Percentiles rank a stretch among this genome's conserved stretches.
phyloP scores from a whole-genome alignment of 352 stramenopile species.

The Phytopythium chamaehyphon region DNA sequence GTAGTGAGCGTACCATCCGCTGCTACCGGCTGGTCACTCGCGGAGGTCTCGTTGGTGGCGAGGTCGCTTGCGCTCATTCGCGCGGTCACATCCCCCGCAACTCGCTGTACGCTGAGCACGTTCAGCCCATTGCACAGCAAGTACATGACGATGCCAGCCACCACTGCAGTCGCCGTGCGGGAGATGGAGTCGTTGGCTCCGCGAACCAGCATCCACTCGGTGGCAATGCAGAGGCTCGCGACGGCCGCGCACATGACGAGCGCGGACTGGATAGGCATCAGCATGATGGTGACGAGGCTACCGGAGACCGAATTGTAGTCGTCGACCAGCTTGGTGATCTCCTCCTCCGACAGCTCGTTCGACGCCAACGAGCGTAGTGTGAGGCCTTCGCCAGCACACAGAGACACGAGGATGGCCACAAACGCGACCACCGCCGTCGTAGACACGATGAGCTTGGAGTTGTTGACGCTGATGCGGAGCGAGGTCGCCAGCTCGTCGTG shows the following conservation, averaged over 20 bases:
- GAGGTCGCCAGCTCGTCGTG: no score
- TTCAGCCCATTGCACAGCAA: conserved; percentile 2
- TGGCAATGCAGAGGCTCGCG: background rate
- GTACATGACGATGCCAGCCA: background rate
- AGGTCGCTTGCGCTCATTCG: conserved; percentile 4
- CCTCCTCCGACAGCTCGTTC: background rate
- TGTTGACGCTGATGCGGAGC: no score
- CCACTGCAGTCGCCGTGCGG: background rate
- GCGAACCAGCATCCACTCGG: background rate
- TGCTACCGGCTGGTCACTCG: background rate
- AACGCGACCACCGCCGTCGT: no score
- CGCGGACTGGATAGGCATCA: background rate
- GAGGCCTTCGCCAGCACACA: background rate
- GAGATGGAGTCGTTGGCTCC: background rate
- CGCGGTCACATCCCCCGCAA: background rate
- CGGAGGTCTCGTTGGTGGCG: background rate
- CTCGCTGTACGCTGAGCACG: conserved; percentile 6
- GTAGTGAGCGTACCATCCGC: conserved; percentile 1
- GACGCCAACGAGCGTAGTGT: background rate
- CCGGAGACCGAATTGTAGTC: background rate
- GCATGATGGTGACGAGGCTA: background rate
- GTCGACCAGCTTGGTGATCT: background rate
- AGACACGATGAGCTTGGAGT: no score
- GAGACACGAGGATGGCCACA: no score
- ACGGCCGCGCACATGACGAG: background rate